Percentiles rank a stretch among this genome's conserved stretches.
Evolutionary conservation across 2,329 filamentous ascomycete species (phyloP).

Genomic region (Alternaria postmessia): DNA sequence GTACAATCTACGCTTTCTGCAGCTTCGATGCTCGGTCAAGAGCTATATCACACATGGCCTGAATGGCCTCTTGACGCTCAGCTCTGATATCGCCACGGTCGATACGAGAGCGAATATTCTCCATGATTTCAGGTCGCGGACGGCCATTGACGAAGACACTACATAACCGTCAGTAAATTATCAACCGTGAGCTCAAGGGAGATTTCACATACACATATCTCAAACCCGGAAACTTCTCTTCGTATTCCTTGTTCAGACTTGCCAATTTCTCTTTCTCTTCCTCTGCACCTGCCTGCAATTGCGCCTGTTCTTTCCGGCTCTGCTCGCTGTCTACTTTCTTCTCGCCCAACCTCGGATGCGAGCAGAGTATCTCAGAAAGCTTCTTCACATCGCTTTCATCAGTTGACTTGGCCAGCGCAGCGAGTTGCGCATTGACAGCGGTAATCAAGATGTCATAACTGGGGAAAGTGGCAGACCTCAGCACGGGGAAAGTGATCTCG

Average conservation of each 20-base stretch:
- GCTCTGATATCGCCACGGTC: conserved; percentile 68
- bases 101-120: conserved; percentile 81
- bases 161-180: background rate
- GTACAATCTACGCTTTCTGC: conserved; percentile 11
- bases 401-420: conserved; percentile 42
- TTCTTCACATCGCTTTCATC: conserved; percentile 60
- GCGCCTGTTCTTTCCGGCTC: conserved; percentile 82
- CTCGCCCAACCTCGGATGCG: conserved; percentile 84
- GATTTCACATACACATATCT: conserved; percentile 71
- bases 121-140: conserved; percentile 75
- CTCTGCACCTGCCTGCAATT: conserved; percentile 63
- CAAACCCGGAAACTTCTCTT: conserved; percentile 79
- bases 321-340: conserved; percentile 83
- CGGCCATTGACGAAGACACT: conserved; percentile 86
- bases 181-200: background rate
- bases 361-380: conserved; percentile 76
- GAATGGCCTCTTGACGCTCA: conserved; percentile 77
- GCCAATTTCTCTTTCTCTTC: conserved; percentile 67
- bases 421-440: conserved; percentile 70
- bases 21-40: conserved; percentile 75
- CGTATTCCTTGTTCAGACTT: conserved; percentile 78
- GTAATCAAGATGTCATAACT: conserved; percentile 76
- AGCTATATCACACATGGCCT: conserved; percentile 93
- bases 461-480: conserved; percentile 67
- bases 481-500: conserved; percentile 71